Conservation (phyloP, 2,329 filamentous ascomycete genomes). For the Metarhizium robertsii region DNA sequence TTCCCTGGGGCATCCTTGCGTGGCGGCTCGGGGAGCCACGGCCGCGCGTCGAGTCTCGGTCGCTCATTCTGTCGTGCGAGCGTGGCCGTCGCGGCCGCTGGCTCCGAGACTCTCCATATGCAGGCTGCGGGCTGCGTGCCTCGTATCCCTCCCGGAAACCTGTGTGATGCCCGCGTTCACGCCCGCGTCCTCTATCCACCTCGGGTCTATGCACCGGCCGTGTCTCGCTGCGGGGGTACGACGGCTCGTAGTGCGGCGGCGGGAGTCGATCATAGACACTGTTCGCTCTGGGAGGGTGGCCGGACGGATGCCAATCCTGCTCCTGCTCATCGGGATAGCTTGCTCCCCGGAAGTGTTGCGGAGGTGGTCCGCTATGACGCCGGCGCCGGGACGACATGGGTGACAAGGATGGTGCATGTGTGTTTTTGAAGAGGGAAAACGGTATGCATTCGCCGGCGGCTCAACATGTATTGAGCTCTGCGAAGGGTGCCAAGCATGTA, state of each 20-base stretch:
- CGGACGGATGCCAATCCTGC: not conserved
- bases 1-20: not conserved
- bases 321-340: not conserved
- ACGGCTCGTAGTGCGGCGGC: not conserved
- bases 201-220: not conserved
- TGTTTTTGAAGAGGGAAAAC: not conserved
- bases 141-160: not conserved
- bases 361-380: constrained; percentile 3
- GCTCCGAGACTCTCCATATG: not conserved
- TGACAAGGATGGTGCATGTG: not conserved
- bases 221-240: not conserved
- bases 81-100: not conserved
- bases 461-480: not conserved
- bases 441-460: not conserved
- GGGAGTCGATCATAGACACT: not conserved
- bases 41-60: not conserved
- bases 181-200: not conserved
- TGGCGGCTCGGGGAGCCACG: not conserved
- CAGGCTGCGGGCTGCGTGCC: not conserved
- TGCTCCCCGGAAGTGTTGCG: not conserved
- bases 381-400: constrained; percentile 2
- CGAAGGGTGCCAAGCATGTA: no score
- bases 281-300: not conserved
- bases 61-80: not conserved
- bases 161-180: not conserved